Base-by-base conservation (phyloP, 2,329 filamentous ascomycete species). In the Teratosphaeriaceae sp. region DNA sequence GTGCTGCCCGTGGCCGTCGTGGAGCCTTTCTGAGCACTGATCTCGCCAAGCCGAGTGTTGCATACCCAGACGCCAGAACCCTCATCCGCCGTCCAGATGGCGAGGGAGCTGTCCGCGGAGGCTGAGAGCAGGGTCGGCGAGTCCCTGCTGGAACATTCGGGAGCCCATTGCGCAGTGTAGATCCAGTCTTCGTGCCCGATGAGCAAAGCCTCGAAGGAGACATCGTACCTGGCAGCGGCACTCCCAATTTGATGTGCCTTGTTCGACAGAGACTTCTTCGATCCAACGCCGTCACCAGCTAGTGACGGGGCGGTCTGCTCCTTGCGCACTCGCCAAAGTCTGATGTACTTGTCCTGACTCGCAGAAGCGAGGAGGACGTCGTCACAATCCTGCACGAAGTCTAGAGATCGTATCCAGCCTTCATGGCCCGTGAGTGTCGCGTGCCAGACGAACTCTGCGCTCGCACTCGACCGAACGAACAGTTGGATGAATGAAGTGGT, bases 111-210 rank as follows among this genome's bases (percentile, higher is more conserved):
- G 61, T 98, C 92, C 3, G 92, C 92, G 2, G 92, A 97, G 0
- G 90, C 83, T 2, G 90, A 89, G 3, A 98, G 76, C 11, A 85
- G 71, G 46, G 74, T 78, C 13, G 57, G 53, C 11, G 40, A 27
- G 15, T 49, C 45, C 2, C 61, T 66, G 38, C 63, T 65, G 45
- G 70, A 66, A 12, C 66, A 57, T 33, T 70, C 62, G 5, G 72
- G 71, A 46, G 77, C 75, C 89, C 89, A 96, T 42, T 74, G 73
- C 2, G 86, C 82, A 43, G 85, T 94, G 65, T 95, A 97, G 44
- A 98, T 90, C 92, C 92, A 98, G 59, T 98, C 92, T 61, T 98
- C 92, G 59, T 98, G 92, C 7, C 92, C 92, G 2, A 98, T 77
- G 5, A 98, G 75, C 2, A 98, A 72, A 1, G 92, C 92, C 64